phyloP scores from a whole-genome alignment of 192 early-diverging fungal genomes.

The Jimgerdemannia flammicorona region DNA sequence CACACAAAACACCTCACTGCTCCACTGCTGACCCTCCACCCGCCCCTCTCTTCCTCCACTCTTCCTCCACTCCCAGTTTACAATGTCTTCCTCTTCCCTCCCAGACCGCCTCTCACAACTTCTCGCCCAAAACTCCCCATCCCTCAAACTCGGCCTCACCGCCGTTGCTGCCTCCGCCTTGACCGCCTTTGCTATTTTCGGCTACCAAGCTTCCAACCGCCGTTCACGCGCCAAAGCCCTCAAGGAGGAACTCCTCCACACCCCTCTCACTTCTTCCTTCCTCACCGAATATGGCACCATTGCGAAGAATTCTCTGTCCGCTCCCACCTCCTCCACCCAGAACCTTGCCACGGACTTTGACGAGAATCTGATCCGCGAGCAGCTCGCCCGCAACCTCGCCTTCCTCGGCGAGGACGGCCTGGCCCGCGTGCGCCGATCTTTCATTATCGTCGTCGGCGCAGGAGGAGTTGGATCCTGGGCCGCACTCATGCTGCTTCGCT shows the following conservation, averaged over 20 bases:
- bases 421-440: constrained; percentile 65
- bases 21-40: too few relatives aligned
- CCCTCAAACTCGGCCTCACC: constrained; percentile 36
- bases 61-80: not conserved
- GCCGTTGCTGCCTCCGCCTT: constrained; percentile 62
- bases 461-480: constrained; percentile 94
- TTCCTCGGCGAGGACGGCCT: constrained; percentile 87
- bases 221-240: constrained; percentile 42
- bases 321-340: not conserved
- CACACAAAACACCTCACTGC: too few relatives aligned
- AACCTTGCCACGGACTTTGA: constrained; percentile 22
- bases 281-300: constrained; percentile 1
- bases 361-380: constrained; percentile 78
- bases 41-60: not conserved
- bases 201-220: constrained; percentile 43
- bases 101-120: constrained; percentile 11
- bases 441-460: constrained; percentile 92
- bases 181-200: constrained; percentile 58
- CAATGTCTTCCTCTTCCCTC: not conserved
- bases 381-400: constrained; percentile 80
- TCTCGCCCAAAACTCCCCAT: constrained; percentile 19
- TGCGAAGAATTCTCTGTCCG: not conserved
- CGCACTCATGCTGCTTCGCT: constrained; percentile 87
- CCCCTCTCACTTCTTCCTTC: not conserved
- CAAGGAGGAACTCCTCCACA: constrained; percentile 49